Base-by-base conservation (phyloP, 352 stramenopile species). In the Phytophthora europaea region DNA sequence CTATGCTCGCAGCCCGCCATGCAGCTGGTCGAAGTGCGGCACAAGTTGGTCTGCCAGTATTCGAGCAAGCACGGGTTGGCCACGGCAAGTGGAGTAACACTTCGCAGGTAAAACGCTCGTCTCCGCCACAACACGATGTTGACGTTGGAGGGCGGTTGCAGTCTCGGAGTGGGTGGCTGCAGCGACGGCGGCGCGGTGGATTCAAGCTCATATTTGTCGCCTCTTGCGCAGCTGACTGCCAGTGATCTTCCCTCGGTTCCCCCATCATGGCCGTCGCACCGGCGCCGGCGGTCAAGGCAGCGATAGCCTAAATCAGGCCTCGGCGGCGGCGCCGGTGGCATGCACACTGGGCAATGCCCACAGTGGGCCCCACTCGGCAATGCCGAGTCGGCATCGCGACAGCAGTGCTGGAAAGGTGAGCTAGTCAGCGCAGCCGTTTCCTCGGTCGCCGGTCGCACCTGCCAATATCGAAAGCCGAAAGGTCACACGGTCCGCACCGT, bases 251-350 rank as follows among this genome's bases (percentile, higher is more conserved):
- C 58, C 59, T 66, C 55, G n/a, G 23, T 9, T 43, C 47, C 61
- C 31, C 34, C 23, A 67, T 68, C 51, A 20, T 22, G 51, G 10
- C 38, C 38, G 38, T 16, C 38, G 16, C 48, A 33, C 18, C 28
- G 20, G 51, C 18, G 51, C 18, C 28, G 34, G 51, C 18, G 51
- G 31, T 23, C 3, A 22, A 18, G 20, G 33, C 8, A 34, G 61
- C 67, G 67, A 75, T 75, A 75, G 67, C 67, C 67, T 75, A 71
- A 75, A 61, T 71, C 67, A 75, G 67, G 38, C 34, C 57, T 47
- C 34, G 20, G 38, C 38, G 36, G 36, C 8, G 12, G 38, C 15
- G 13, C 13, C 38, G 38, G 38, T n/a, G 15, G 38, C 38, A 4
- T 31, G 26, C 26, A 31, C 26, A 31, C 26, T 31, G 26, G 38